phyloP scores from a whole-genome alignment of 805 yeast species.

The Ogataea zsoltii region DNA sequence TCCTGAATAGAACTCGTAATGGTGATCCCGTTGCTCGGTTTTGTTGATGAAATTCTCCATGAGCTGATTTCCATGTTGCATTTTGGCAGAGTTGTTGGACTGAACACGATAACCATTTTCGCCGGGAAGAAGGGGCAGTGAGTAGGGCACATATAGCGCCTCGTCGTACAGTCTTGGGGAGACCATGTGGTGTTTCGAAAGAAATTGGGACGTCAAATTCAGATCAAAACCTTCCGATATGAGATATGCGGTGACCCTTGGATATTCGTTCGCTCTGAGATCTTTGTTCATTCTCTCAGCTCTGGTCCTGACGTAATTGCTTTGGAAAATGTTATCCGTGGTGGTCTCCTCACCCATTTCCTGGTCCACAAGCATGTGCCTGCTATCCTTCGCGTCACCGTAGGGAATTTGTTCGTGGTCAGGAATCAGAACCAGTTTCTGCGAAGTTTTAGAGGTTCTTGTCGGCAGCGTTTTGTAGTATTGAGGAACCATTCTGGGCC shows the following conservation, averaged over 20 bases:
- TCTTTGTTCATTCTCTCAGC: conserved; percentile 64
- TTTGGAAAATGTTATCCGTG: conserved; percentile 37
- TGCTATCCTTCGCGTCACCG: conserved; percentile 3
- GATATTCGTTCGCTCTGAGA: conserved; percentile 58
- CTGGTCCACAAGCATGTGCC: conserved; percentile 12
- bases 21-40: conserved; percentile 86
- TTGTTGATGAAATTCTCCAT: conserved; percentile 80
- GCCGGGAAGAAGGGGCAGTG: conserved; percentile 85
- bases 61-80: conserved; percentile 40
- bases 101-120: conserved; percentile 72
- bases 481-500: conserved; percentile 41
- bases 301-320: conserved; percentile 32
- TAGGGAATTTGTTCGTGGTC: conserved; percentile 40
- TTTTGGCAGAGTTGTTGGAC: conserved; percentile 56
- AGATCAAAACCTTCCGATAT: conserved; percentile 82
- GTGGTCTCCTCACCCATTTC: conserved; percentile 28
- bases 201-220: conserved; percentile 59
- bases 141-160: conserved; percentile 87
- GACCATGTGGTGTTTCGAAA: conserved; percentile 73
- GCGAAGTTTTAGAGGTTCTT: conserved; percentile 83
- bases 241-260: conserved; percentile 90
- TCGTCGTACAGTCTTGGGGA: conserved; percentile 89
- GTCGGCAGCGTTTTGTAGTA: conserved; percentile 59
- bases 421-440: conserved; percentile 85
- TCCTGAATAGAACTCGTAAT: conserved; percentile 87